Evolutionary conservation across 2,329 filamentous ascomycete genomes (phyloP), one percentile per base, ranked within the genome.

Genomic region (Pseudogymnoascus verrucosus): DNA sequence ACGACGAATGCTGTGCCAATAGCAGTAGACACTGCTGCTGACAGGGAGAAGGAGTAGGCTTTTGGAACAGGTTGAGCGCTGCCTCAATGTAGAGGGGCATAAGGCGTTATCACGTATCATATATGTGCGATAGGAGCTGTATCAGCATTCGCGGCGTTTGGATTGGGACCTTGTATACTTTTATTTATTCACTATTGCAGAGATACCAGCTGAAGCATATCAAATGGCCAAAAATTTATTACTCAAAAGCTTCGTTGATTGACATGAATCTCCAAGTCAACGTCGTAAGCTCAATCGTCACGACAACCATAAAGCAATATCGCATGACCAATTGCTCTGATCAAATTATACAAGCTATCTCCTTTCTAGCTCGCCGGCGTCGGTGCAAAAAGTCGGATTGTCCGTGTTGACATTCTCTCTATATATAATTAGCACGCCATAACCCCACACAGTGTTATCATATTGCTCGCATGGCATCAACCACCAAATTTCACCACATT

Each of bases 1-100:
- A 74, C 72, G 19, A 64, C 68, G n/a, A 69, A 74, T 60, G 70
- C 72, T 19, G 68, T 70, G 11, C 73, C 73, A 26, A 44, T 73
- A 16, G 63, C 73, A 47, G 64, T 73, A 31, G 71, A 73, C 44
- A 40, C 68, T 21, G 61, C 64, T 7, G 61, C 67, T 5, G 64
- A 69, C 11, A 67, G 65, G 36, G 64, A 67, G 59, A 62, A 62
- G n/a, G 28, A 44, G 61, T 44, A 44, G 7, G 19, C 23, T 7
- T 57, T 57, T 19, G 28, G 47, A 54, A 28, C 6, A 10, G 11
- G 8, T 16, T 16, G 26, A 16, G n/a, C 28, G 28, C 28, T 57
- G 28, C n/a, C n/a, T 57, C 28, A 21, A 19, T 57, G 10, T 12
- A 21, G 47, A 8, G 23, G 16, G 28, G n/a, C 28, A 21, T 57